Percentiles rank a stretch among this genome's conserved stretches.
Conservation (phyloP, 1,284 basidiomycete species). For the Moniliophthora roreri region DNA sequence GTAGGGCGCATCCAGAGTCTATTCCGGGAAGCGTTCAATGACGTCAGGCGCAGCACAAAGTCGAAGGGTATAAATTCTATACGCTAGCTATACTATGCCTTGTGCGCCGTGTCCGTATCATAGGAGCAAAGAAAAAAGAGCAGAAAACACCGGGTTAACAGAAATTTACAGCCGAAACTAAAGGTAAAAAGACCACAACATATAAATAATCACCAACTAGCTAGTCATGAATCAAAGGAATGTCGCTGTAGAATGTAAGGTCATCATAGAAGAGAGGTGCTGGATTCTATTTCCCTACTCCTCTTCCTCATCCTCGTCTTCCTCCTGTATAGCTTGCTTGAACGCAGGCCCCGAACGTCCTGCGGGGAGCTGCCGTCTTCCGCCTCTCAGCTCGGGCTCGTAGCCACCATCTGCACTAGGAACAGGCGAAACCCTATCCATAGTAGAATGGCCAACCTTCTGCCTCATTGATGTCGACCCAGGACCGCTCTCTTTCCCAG, state of each 20-base stretch:
- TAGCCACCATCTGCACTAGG: slow-evolving; percentile 54
- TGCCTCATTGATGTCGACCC: slow-evolving; percentile 23
- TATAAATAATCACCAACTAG: no score
- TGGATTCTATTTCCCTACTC: slow-evolving; percentile 22
- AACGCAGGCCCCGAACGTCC: slow-evolving; percentile 63
- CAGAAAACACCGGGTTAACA: no score
- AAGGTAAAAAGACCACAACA: no score
- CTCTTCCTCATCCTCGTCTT: slow-evolving; percentile 75
- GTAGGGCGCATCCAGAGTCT: background rate
- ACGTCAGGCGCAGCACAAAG: background rate
- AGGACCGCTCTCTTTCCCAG: slow-evolving; percentile 24
- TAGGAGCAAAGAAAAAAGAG: no score
- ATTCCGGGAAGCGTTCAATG: background rate
- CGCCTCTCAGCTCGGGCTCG: slow-evolving; percentile 50
- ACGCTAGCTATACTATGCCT: no score
- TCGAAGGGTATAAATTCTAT: background rate
- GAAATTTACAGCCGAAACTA: no score
- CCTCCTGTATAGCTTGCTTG: slow-evolving; percentile 68
- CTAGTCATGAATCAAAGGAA: no score
- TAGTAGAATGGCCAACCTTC: slow-evolving; percentile 58
- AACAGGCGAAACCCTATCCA: slow-evolving; percentile 55
- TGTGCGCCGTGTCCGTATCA: no score
- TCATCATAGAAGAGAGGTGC: no score
- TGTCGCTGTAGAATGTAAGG: no score
- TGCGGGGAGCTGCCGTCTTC: slow-evolving; percentile 65